Percentiles rank a stretch among this genome's conserved stretches.
Evolutionary conservation across 495 filamentous ascomycete species (phyloP).

Genomic region (Xanthoparmelia taractica): DNA sequence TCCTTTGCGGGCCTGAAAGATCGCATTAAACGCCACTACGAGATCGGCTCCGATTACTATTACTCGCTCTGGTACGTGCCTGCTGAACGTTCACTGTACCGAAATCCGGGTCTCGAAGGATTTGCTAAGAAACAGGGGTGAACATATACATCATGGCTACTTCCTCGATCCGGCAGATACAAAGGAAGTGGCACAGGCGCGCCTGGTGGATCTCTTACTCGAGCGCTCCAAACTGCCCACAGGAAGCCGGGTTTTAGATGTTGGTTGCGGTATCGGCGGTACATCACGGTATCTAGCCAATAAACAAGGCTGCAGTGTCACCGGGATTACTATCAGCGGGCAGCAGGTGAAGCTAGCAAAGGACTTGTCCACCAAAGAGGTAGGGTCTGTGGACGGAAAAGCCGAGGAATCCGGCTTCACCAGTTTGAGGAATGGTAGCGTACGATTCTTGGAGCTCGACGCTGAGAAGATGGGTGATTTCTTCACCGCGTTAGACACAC

Average conservation of each 20-base stretch:
- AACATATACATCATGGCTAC: slow-evolving; percentile 55
- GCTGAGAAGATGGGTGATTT: slow-evolving; percentile 50
- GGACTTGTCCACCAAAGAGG: slow-evolving; percentile 30
- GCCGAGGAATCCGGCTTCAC: slow-evolving; percentile 16
- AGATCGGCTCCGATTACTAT: slow-evolving; percentile 40
- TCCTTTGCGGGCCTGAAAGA: slow-evolving; percentile 48
- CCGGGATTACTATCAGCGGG: slow-evolving; percentile 50
- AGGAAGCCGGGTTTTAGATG: slow-evolving; percentile 41
- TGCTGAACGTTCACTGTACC: not conserved
- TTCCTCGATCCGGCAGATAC: slow-evolving; percentile 40
- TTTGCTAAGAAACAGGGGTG: slow-evolving; percentile 38
- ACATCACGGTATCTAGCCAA: slow-evolving; percentile 46
- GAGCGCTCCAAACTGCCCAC: slow-evolving; percentile 34
- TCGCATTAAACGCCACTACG: slow-evolving; percentile 51
- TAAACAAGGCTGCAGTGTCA: slow-evolving; percentile 40
- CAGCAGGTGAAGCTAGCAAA: slow-evolving; percentile 47
- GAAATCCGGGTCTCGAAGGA: not conserved
- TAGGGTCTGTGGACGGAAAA: slow-evolving; percentile 18
- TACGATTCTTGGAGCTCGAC: slow-evolving; percentile 49
- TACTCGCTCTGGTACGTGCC: slow-evolving; percentile 22
- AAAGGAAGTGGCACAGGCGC: slow-evolving; percentile 48
- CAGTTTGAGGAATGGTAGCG: slow-evolving; percentile 35
- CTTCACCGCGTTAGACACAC: slow-evolving; percentile 31
- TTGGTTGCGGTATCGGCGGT: slow-evolving; percentile 51
- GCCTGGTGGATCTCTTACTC: slow-evolving; percentile 46